A percentile compares a stretch with the other conserved stretches of the same genome.
phyloP scores from a whole-genome alignment of 2,329 filamentous ascomycete species.

The Colletotrichum brevisporum region DNA sequence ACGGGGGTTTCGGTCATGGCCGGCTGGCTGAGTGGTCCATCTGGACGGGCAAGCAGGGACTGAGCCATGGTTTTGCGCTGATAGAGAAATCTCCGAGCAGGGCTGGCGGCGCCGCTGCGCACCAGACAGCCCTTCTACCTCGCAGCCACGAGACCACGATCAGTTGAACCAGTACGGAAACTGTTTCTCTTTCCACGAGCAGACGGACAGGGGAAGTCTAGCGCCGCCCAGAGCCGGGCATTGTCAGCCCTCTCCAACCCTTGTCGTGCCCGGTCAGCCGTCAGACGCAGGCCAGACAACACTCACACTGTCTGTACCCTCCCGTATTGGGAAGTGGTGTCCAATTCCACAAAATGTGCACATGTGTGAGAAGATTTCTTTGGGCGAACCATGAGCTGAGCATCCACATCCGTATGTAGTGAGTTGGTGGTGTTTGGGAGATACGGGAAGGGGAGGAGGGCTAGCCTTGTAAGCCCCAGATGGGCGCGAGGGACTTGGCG shows the following conservation, averaged over 20 bases:
- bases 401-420: conserved; percentile 19
- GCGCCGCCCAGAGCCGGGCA: not conserved
- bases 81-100: not conserved
- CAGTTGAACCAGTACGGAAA: conserved; percentile 1
- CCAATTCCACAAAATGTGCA: not conserved
- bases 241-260: conserved; percentile 21
- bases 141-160: not conserved
- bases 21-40: too few relatives aligned
- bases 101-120: conserved; percentile 15
- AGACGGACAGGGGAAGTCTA: not conserved
- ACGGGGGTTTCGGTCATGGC: too few relatives aligned
- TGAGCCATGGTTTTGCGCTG: too few relatives aligned
- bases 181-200: not conserved
- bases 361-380: not conserved
- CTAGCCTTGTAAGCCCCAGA: not conserved
- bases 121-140: not conserved
- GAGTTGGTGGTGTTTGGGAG: conserved; percentile 13
- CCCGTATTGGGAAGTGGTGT: conserved; percentile 19
- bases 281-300: conserved; percentile 23
- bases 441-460: not conserved
- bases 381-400: conserved; percentile 1
- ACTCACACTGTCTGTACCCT: not conserved
- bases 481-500: conserved; percentile 17
- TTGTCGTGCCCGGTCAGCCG: conserved; percentile 26
- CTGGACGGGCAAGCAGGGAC: too few relatives aligned